Base-by-base conservation (phyloP, 768 basidiomycete species). In the Naganishia vaughanmartiniae region DNA sequence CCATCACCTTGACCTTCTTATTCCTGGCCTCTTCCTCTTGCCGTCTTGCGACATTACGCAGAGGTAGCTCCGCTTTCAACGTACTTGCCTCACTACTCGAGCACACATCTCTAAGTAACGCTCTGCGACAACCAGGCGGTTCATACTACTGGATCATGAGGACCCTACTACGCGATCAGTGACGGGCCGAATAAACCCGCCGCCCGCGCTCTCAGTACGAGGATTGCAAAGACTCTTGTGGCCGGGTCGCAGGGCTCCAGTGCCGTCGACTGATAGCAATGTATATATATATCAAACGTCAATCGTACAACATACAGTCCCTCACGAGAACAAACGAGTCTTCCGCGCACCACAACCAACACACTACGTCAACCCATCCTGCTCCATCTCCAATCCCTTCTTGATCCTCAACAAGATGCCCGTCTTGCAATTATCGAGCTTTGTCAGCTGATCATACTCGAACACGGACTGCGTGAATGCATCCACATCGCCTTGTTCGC, bases 351-450 rank as follows among this genome's bases (percentile, higher is more conserved):
- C n/a, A 56, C 26, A 9, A n/a, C 4, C 6, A 26, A 7, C 48
- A 51, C 39, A 46, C 75, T 81, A 84, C 26, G 82, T 81, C 74
- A 84, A 76, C 4, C 75, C 77, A 11, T 79, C 79, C 71, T 79
- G 85, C 71, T 88, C 88, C 65, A 86, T 85, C 69, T 89, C 85
- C 57, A 93, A 87, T 26, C 84, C 84, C 79, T 86, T 87, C 86
- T 98, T 98, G 81, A 97, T 89, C 83, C 89, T 91, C 77, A 98
- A 83, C 78, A 99, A 81, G 63, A 99, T 89, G 33, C 81, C 84
- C 55, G 94, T 98, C 86, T 97, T 98, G 93, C 93, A 96, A 81
- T 90, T 90, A 80, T 98, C 95, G 78, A 99, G 82, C 83, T 91
- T 93, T 46, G 88, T 90, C 72, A 97, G 87, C 78, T 93, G 89